Base-by-base conservation (phyloP, 139 green algal species). In the Auxenochlorella pyrenoidosa region DNA sequence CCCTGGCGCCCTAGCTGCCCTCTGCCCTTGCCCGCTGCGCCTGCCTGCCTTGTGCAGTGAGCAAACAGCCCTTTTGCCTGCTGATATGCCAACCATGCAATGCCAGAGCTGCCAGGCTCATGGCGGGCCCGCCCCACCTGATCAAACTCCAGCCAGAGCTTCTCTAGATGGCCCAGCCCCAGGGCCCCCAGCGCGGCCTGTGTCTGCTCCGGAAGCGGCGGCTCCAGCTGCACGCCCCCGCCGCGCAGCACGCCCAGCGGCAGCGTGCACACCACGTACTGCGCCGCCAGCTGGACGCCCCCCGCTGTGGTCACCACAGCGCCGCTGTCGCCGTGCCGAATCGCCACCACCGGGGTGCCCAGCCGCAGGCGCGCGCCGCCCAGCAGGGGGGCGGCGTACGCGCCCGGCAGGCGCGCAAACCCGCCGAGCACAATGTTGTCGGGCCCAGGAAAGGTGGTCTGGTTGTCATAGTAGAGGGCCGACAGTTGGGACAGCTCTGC, bases 181-280 rank as follows among this genome's bases (percentile, higher is more conserved):
- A 91, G 72, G 32, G 26, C 21, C 13, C 38, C 54, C 68, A 82
- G 79, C 34, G 88, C 88, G 24, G 63, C 72, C 60, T 58, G 28
- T 5, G 66, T 82, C 40, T 75, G 22, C 38, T 86, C 59, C 8
- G 88, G 88, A 66, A 91, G 77, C n/a, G 87, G 43, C 58, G 88
- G 88, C 0, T 88, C 40, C 51, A 91, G 75, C 28, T 5, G 16
- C 22, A 91, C 24, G 30, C 21, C 44, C 13, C 44, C 75, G 28
- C 30, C 36, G 10, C 82, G 65, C 26, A 91, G 44, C 47, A 91
- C 88, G 24, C 88, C 88, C 71, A 91, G 51, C 71, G 86, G 88
- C 34, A 84, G 36, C 16, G 86, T 89, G 32, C 71, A 91, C 16
- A 91, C 21, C 41, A 91, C 75, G 34, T 83, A 91, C 44, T 90